These are phyloP conservation scores for Acanthamoeba divionensis DNA, from an alignment of 208 protist genomes.

Conservation along the genomic window DNA sequence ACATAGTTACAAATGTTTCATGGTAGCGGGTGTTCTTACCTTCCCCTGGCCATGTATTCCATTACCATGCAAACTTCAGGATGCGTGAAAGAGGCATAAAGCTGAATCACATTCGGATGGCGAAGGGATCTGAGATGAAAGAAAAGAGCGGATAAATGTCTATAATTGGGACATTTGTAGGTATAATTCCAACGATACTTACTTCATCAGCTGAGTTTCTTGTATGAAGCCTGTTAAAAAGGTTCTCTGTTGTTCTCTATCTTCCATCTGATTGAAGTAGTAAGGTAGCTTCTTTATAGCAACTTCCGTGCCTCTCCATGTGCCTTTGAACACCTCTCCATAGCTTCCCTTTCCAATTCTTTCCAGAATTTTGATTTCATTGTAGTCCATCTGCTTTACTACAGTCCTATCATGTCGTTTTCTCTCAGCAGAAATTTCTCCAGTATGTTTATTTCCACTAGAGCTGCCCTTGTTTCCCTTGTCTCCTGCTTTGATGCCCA, in stretches of 20 bases:
- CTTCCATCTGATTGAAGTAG: slow-evolving; percentile 46
- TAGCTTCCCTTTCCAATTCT: slow-evolving; percentile 48
- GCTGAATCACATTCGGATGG: slow-evolving; percentile 40
- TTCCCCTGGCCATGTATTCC: slow-evolving; percentile 39
- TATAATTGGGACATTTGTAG: neutral
- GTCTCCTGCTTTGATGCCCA: neutral
- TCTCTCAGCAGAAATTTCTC: too few species aligned
- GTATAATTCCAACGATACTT: neutral
- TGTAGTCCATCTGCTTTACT: slow-evolving; percentile 52
- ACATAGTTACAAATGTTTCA: neutral
- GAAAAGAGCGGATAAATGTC: neutral
- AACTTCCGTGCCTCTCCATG: slow-evolving; percentile 39
- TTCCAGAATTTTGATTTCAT: slow-evolving; percentile 17
- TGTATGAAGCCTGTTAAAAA: slow-evolving; percentile 46
- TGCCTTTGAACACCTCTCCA: slow-evolving; percentile 46
- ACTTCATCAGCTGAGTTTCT: slow-evolving; percentile 54
- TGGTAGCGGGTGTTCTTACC: neutral
- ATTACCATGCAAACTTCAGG: slow-evolving; percentile 45
- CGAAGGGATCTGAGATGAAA: neutral
- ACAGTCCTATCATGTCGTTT: too few species aligned
- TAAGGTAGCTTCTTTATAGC: slow-evolving; percentile 53
- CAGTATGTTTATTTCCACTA: too few species aligned
- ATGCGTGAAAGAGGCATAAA: slow-evolving; percentile 30
- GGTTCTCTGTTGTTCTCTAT: slow-evolving; percentile 14
- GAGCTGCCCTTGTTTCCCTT: neutral